Conservation (phyloP, 176 grass and related monocot genomes). For the Oryza punctata region DNA sequence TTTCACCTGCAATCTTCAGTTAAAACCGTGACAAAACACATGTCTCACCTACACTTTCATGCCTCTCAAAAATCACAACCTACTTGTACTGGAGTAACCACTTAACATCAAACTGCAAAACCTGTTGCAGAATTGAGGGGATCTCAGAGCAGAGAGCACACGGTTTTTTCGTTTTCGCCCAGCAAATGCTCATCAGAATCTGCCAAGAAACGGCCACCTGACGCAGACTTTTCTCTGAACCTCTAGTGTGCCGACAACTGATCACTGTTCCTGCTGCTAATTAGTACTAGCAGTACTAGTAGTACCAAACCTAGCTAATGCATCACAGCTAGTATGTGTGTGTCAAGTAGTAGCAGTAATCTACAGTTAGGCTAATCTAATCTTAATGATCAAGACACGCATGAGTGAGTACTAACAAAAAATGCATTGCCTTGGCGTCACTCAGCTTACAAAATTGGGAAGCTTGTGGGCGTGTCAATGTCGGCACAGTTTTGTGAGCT, state of each 20-base stretch:
- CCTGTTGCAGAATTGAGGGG: background rate
- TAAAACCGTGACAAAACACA: background rate
- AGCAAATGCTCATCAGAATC: background rate
- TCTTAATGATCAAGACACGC: background rate
- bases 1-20: background rate
- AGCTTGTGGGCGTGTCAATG: background rate
- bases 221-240: background rate
- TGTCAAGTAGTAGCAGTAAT: background rate
- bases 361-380: background rate
- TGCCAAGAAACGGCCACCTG: background rate
- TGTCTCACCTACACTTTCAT: background rate
- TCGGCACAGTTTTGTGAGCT: background rate
- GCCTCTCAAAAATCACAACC: background rate
- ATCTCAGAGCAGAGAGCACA: background rate
- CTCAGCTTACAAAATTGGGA: background rate
- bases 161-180: background rate
- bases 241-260: background rate
- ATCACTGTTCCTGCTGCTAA: background rate
- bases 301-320: background rate
- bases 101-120: background rate
- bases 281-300: background rate
- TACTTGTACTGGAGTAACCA: background rate
- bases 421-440: background rate
- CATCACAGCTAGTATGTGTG: background rate
- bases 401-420: background rate